Conservation (phyloP, 2,329 filamentous ascomycete species). For the Phialophora chinensis region DNA sequence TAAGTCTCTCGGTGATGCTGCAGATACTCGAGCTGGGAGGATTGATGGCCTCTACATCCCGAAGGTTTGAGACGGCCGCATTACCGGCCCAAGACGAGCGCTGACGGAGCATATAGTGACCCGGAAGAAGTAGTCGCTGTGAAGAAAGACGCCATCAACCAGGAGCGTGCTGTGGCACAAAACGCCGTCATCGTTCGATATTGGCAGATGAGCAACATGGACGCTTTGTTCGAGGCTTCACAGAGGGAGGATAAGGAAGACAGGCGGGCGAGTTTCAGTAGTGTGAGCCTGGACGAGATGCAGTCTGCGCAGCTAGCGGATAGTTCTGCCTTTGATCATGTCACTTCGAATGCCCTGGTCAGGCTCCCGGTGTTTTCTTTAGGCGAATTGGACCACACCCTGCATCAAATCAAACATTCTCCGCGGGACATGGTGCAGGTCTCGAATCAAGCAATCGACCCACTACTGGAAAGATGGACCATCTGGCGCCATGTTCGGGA, state of each 20-base stretch:
- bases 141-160: conserved; percentile 45
- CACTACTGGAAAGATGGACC: conserved; percentile 43
- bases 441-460: conserved; percentile 46
- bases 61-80: conserved; percentile 32
- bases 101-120: conserved; percentile 28
- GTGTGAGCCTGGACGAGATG: conserved; percentile 31
- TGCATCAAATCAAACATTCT: conserved; percentile 45
- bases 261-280: conserved; percentile 36
- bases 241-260: conserved; percentile 45
- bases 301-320: conserved; percentile 14
- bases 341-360: conserved; percentile 36
- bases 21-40: conserved; percentile 49
- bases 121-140: conserved; percentile 34
- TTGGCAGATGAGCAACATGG: conserved; percentile 49
- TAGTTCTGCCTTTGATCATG: conserved; percentile 28
- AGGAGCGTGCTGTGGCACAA: conserved; percentile 51
- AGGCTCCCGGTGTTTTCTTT: conserved; percentile 44
- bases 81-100: neutral
- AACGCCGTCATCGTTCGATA: conserved; percentile 54
- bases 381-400: conserved; percentile 44
- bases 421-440: conserved; percentile 49
- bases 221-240: conserved; percentile 47
- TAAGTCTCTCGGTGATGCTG: conserved; percentile 49
- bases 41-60: conserved; percentile 42
- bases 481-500: conserved; percentile 38